Conservation (phyloP, 805 yeast genomes). For the Metschnikowia continentalis region DNA sequence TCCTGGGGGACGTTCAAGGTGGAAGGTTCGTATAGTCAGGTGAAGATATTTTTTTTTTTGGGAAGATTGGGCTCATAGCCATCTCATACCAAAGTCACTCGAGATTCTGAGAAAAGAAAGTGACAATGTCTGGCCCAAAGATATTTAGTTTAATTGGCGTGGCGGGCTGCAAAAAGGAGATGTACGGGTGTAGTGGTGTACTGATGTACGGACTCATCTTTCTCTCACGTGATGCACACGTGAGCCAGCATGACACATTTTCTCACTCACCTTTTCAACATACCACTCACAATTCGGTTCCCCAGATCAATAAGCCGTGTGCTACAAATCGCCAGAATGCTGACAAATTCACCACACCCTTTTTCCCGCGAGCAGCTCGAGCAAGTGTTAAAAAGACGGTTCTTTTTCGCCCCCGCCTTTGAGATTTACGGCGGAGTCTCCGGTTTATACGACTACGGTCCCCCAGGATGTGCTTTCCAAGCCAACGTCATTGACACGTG, state of each 20-base stretch:
- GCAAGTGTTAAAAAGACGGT: slow-evolving; percentile 87
- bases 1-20: too few species aligned
- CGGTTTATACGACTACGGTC: slow-evolving; percentile 97
- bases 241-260: slow-evolving; percentile 2
- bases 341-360: slow-evolving; percentile 30
- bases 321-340: slow-evolving; percentile 21
- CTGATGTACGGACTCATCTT: too few species aligned
- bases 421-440: slow-evolving; percentile 98
- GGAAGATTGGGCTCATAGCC: too few species aligned
- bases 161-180: neutral
- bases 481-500: slow-evolving; percentile 91
- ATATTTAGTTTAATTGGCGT: too few species aligned
- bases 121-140: too few species aligned
- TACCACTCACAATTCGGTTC: slow-evolving; percentile 4
- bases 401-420: slow-evolving; percentile 96
- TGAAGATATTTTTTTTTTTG: too few species aligned
- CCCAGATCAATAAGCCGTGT: slow-evolving; percentile 5
- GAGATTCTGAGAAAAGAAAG: too few species aligned
- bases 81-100: too few species aligned
- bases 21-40: too few species aligned
- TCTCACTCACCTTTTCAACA: neutral
- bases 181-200: neutral
- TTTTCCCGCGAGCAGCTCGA: slow-evolving; percentile 88
- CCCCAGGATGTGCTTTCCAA: slow-evolving; percentile 98
- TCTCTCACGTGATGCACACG: slow-evolving; percentile 1